Conservation (phyloP, 2,329 filamentous ascomycete genomes). For the Colletotrichum costaricense region DNA sequence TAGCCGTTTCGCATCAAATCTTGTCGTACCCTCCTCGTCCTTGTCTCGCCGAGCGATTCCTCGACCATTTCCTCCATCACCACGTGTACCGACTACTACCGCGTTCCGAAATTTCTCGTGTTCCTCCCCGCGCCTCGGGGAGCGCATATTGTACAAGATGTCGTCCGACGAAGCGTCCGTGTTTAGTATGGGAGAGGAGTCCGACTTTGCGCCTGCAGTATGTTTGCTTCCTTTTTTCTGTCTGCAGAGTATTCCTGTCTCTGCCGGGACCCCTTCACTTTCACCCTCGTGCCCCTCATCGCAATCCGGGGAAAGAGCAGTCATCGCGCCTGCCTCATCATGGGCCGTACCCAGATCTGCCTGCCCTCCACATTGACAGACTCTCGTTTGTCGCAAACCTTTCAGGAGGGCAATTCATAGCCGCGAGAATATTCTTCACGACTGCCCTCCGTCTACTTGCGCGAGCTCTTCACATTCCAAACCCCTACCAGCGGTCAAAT, state of each 20-base stretch:
- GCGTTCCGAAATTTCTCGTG: constrained; percentile 13
- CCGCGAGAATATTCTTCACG: neutral
- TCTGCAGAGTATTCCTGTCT: neutral
- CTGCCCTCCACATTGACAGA: neutral
- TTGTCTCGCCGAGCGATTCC: constrained; percentile 1
- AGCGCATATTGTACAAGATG: constrained; percentile 53
- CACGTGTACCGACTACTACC: constrained; percentile 17
- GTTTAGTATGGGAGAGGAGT: constrained; percentile 54
- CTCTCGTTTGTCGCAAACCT: constrained; percentile 1
- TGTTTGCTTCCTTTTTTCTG: constrained; percentile 37
- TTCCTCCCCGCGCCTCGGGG: constrained; percentile 23
- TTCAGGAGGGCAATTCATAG: too few relatives aligned
- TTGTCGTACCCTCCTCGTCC: neutral
- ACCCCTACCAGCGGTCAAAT: neutral
- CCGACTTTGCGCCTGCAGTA: constrained; percentile 53
- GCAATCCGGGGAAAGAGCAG: neutral
- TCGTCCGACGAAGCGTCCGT: constrained; percentile 65
- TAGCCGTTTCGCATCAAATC: constrained; percentile 20
- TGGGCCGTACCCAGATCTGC: neutral
- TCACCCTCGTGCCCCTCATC: neutral
- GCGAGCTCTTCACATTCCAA: neutral
- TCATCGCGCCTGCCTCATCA: neutral
- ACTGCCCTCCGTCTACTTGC: neutral
- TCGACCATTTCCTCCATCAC: neutral
- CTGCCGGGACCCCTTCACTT: neutral